Base-by-base conservation (phyloP, 2,329 filamentous ascomycete species). In the Epichloe brachyelytri region DNA sequence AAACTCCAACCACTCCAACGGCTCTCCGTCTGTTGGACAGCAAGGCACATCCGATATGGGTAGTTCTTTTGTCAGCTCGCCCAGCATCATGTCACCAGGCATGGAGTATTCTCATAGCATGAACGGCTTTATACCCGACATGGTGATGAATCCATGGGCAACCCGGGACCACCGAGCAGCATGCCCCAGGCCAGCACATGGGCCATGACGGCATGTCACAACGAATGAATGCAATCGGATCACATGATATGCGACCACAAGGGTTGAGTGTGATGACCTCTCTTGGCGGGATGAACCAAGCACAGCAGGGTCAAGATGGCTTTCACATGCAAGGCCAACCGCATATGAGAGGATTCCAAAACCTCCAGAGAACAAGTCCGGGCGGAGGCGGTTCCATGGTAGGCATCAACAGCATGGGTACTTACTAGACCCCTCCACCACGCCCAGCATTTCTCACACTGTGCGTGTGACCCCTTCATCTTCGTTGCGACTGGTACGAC, bases 1-100 rank as follows among this genome's bases (percentile, higher is more conserved):
- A 12, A 62, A 62, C 51, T 64, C 67, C 1, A 62, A 65, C 58
- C 45, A 62, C 45, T 58, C 63, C 12, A 57, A 62, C 22, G 59
- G 57, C 8, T 61, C 65, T 10, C 61, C 65, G 4, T 57, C 65
- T 1, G 54, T 58, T 4, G 51, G 58, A 1, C 62, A 62, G 22
- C 60, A 63, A 41, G 48, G 51, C 6, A 52, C 52, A 4, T 55
- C 58, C 10, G 66, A 69, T 20, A 70, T 79, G 59, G 69, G 68
- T 54, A 71, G 71, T 1, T 74, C 76, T 0, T 81, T 76, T 56
- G 70, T 70, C 17, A 72, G 72, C 52, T 79, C 77, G 1, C 76
- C 78, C 0, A 59, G 67, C 12, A 71, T 79, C 26, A 71, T 80
- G 67, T 79, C 77, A 3, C 75, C 76, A 1, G 65, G 65, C 4